Evolutionary conservation across 106 monocot species (phyloP).

Genomic region (Chionographis japonica): DNA sequence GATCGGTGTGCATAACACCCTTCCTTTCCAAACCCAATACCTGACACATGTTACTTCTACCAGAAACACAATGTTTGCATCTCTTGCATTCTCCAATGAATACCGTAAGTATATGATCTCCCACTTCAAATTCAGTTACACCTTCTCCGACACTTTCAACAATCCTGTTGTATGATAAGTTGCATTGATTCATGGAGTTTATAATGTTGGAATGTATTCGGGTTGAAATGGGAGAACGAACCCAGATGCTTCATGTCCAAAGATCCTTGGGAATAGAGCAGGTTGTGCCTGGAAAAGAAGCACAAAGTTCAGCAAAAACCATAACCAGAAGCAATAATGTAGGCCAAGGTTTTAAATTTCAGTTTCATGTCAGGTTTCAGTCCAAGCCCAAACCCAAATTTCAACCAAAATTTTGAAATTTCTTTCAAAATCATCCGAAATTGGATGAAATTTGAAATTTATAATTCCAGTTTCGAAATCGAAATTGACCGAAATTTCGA

Average conservation of each 20-base stretch:
- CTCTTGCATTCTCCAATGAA: slow-evolving; percentile 82
- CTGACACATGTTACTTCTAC: slow-evolving; percentile 87
- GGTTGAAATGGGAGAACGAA: slow-evolving; percentile 14
- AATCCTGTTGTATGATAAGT: slow-evolving; percentile 38
- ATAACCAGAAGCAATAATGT: not conserved
- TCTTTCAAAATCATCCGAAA: no score
- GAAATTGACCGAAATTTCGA: no score
- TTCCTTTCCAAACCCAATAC: slow-evolving; percentile 74
- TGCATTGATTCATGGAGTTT: no score
- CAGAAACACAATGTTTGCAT: slow-evolving; percentile 79
- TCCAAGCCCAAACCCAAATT: no score
- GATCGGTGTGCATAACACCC: slow-evolving; percentile 89
- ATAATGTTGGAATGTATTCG: not conserved
- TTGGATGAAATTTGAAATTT: no score
- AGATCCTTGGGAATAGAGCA: slow-evolving; percentile 76
- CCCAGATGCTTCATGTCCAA: slow-evolving; percentile 98
- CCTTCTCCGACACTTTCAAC: slow-evolving; percentile 87
- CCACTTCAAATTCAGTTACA: slow-evolving; percentile 74
- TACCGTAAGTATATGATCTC: slow-evolving; percentile 81
- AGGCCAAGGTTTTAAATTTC: not conserved
- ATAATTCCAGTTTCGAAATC: no score
- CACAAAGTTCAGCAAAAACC: not conserved
- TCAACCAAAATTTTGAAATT: no score
- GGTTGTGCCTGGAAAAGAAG: slow-evolving; percentile 47
- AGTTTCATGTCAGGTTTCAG: not conserved